Evolutionary conservation across 192 early-diverging fungal species (phyloP), one percentile per base, ranked within the genome.

Genomic region (Cladochytrium replicatum): DNA sequence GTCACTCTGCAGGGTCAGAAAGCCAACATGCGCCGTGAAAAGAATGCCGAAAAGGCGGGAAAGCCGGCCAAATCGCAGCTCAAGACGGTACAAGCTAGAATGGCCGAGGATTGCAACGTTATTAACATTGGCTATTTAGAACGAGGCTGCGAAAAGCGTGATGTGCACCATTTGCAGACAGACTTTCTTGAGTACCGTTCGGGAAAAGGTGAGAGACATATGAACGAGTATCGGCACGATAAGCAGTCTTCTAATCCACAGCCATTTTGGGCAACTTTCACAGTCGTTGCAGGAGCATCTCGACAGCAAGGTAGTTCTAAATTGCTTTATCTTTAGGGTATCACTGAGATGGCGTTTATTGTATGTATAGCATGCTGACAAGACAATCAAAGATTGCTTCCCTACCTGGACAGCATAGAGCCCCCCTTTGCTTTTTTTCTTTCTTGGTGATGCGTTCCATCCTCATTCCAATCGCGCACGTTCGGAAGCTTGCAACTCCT

Each of bases 181-280:
- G 54, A 83, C 84, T 13, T 93, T 93, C 65, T 61, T 93, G 41
- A 80, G 85, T 65, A 93, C 87, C 7, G 67, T 79, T 46, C 67
- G 83, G 34, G 59, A 75, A 43, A 82, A 83, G 64, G 75, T 75
- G 74, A 71, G 72, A 69, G 73, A 74, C 32, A 15, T 22, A 11
- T 15, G 7, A 19, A 23, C 9, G 24, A 39, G 28, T 27, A 9
- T 32, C 9, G 15, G 21, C 28, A 9, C 29, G 25, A 28, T 6
- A 8, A 13, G 28, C 23, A 4, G 4, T n/a, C 49, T 28, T 21
- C 27, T 17, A 19, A 24, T 55, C 30, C 45, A 41, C 17, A 0
- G n/a, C n/a, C 23, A 2, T 40, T 6, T 1, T 23, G 2, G 23
- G 11, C 11, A 22, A 46, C 24, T 23, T 21, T 8, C 31, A 8